A percentile compares a stretch with the other conserved stretches of the same genome.
Conservation (phyloP, 768 basidiomycete species). For the Phaeolepiota aurea region DNA sequence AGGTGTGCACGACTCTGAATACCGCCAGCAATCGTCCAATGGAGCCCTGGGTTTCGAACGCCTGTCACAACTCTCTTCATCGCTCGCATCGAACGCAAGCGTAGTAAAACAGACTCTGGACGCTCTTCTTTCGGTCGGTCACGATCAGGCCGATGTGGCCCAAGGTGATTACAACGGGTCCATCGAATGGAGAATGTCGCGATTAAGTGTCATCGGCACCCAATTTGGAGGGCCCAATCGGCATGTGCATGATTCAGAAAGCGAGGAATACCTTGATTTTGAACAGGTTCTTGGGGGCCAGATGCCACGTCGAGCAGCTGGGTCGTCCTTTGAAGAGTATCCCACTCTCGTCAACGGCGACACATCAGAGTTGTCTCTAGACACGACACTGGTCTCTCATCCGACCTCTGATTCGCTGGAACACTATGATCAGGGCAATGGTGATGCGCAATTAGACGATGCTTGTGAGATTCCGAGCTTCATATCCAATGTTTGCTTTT, state of each 20-base stretch:
- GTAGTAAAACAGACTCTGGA: conserved; percentile 55
- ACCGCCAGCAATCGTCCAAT: conserved; percentile 19
- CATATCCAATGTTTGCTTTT: too few species aligned
- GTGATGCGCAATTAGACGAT: too few species aligned
- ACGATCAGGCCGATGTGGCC: conserved; percentile 63
- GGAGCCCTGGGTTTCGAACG: conserved; percentile 30
- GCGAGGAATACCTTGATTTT: conserved; percentile 53
- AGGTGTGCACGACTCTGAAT: conserved; percentile 31
- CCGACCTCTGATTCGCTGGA: conserved; percentile 9
- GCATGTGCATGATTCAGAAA: conserved; percentile 25
- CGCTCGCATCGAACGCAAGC: conserved; percentile 48
- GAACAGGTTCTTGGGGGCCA: conserved; percentile 38
- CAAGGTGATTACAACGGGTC: conserved; percentile 67
- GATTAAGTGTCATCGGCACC: conserved; percentile 51
- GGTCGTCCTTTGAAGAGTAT: conserved; percentile 18
- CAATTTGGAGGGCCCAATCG: conserved; percentile 31
- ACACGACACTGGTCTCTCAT: conserved; percentile 17
- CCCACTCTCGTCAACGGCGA: conserved; percentile 16
- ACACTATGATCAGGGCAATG: not conserved
- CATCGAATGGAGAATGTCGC: conserved; percentile 72
- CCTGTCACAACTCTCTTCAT: conserved; percentile 39
- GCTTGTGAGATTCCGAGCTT: conserved; percentile 15
- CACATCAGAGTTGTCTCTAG: conserved; percentile 16
- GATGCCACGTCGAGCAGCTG: conserved; percentile 15
- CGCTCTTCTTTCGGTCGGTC: conserved; percentile 50